phyloP scores from a whole-genome alignment of 495 filamentous ascomycete genomes.

The Rhypophila decipiens region DNA sequence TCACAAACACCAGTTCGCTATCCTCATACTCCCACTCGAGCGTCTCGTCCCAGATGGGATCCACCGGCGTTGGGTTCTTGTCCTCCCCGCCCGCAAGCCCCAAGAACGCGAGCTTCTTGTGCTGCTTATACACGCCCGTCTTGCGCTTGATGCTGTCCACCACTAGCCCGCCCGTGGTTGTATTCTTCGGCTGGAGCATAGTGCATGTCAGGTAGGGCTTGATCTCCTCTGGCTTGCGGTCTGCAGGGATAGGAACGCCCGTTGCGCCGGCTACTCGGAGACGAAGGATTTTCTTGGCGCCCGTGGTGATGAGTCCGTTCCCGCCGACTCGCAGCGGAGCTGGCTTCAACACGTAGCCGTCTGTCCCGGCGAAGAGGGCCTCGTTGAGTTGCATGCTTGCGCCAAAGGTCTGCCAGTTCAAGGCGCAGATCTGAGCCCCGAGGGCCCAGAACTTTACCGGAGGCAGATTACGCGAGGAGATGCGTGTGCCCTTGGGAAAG shows the following conservation, averaged over 20 bases:
- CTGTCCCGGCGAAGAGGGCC: slow-evolving; percentile 46
- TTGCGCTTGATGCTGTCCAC: slow-evolving; percentile 35
- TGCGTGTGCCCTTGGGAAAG: slow-evolving; percentile 50
- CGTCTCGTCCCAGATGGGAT: slow-evolving; percentile 47
- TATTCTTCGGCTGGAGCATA: slow-evolving; percentile 34
- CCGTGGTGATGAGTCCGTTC: slow-evolving; percentile 28
- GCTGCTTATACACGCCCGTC: slow-evolving; percentile 41
- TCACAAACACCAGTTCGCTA: slow-evolving; percentile 46
- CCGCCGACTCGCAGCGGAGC: slow-evolving; percentile 41
- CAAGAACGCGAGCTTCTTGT: slow-evolving; percentile 25
- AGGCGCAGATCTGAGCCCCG: slow-evolving; percentile 49
- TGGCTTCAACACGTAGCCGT: slow-evolving; percentile 51
- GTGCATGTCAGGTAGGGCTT: slow-evolving; percentile 51
- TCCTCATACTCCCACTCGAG: slow-evolving; percentile 52
- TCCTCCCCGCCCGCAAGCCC: slow-evolving; percentile 6
- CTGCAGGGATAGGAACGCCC: slow-evolving; percentile 38
- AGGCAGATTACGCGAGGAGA: slow-evolving; percentile 47
- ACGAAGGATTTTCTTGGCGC: slow-evolving; percentile 25
- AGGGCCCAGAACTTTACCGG: slow-evolving; percentile 47
- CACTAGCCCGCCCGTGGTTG: neutral
- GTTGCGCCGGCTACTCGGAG: slow-evolving; percentile 45
- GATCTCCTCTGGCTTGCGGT: slow-evolving; percentile 28
- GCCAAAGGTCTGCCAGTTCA: slow-evolving; percentile 54
- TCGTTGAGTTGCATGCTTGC: slow-evolving; percentile 50
- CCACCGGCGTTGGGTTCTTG: slow-evolving; percentile 36